Conservation (phyloP, 2,329 filamentous ascomycete species). For the Akanthomyces uredinophilus region DNA sequence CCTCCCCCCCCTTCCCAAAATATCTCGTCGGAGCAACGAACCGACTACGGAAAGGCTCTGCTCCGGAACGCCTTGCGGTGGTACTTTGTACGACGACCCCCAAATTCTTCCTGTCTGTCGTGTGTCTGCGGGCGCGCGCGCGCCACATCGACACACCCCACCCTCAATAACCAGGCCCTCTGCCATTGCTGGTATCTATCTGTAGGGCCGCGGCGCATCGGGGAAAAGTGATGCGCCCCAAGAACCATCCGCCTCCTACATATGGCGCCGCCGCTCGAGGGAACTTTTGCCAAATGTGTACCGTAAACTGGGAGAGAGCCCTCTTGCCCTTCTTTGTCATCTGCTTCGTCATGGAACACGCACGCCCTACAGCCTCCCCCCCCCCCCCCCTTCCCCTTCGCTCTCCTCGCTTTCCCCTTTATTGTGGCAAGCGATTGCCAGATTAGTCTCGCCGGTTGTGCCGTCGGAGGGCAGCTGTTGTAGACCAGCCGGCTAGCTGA, state of each 20-base stretch:
- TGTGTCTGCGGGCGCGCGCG: no score
- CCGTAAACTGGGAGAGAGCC: no score
- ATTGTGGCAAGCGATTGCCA: neutral
- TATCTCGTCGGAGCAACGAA: neutral
- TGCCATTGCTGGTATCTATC: neutral
- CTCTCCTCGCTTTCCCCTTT: no score
- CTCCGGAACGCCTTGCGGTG: neutral
- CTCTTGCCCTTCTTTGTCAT: neutral
- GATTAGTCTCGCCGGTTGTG: neutral
- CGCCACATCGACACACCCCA: constrained; percentile 3
- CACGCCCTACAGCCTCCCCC: neutral
- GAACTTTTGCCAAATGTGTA: constrained; percentile 1
- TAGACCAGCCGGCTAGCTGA: neutral
- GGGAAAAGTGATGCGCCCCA: neutral
- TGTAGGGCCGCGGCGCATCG: neutral
- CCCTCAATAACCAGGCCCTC: neutral
- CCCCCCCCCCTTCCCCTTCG: neutral
- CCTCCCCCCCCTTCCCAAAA: neutral
- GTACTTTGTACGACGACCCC: neutral
- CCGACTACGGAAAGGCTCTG: neutral
- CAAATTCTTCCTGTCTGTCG: neutral
- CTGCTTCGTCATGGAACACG: constrained; percentile 6
- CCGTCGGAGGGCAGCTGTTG: neutral
- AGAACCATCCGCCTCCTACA: neutral
- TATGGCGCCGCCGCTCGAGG: neutral